These are phyloP conservation scores for Xylariales sp. DNA, from an alignment of 2,329 filamentous ascomycete species.

Conservation along the genomic window DNA sequence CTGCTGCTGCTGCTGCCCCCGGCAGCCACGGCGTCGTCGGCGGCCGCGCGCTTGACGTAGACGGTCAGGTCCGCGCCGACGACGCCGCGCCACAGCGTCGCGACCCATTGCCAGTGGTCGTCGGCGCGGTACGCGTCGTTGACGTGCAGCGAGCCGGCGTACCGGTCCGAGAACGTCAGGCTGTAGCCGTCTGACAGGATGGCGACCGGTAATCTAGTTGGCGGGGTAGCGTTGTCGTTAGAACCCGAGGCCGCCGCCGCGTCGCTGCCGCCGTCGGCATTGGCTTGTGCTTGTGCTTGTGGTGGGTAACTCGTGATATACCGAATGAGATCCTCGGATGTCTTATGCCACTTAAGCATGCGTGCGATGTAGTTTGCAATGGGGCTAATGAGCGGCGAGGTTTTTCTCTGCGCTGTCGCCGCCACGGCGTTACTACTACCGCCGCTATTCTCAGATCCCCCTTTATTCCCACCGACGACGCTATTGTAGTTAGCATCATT, in stretches of 20 bases:
- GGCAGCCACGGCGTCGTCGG: constrained; percentile 26
- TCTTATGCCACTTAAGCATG: constrained; percentile 79
- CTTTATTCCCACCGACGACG: constrained; percentile 3
- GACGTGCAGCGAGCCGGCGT: constrained; percentile 79
- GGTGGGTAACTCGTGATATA: constrained; percentile 56
- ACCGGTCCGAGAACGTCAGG: constrained; percentile 80
- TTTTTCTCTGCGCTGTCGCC: constrained; percentile 19
- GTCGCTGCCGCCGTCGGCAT: background rate
- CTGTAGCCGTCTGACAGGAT: constrained; percentile 83
- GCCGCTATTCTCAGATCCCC: constrained; percentile 8
- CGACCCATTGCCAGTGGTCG: constrained; percentile 99
- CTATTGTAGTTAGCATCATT: constrained; percentile 10
- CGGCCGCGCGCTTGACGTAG: constrained; percentile 63
- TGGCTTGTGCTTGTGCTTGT: background rate
- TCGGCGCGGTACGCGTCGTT: constrained; percentile 79
- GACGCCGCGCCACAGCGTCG: constrained; percentile 89
- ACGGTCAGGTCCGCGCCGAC: constrained; percentile 84
- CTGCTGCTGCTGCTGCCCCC: constrained; percentile 23
- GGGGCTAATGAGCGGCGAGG: constrained; percentile 51
- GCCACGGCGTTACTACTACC: background rate
- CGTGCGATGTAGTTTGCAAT: constrained; percentile 73
- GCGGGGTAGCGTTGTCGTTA: background rate
- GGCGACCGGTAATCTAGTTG: constrained; percentile 70
- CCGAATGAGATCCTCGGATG: constrained; percentile 75
- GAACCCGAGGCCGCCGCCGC: constrained; percentile 4